Percentiles rank a stretch among this genome's conserved stretches.
These are phyloP conservation scores for Nakaseomyces glabratus DNA, from an alignment of 1,139 yeast species.

Conservation along the genomic window DNA sequence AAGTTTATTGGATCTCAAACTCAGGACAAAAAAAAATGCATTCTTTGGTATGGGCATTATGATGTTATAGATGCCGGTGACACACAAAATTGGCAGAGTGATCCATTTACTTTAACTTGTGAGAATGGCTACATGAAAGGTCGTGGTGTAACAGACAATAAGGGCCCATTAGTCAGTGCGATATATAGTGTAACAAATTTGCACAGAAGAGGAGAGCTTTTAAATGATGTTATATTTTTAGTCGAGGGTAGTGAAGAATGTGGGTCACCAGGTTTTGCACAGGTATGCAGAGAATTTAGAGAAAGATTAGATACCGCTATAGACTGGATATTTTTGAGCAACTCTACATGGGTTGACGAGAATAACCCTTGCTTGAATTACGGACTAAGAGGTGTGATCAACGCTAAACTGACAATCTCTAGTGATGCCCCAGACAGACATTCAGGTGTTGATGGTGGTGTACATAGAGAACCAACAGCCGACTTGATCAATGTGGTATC, in stretches of 20 bases:
- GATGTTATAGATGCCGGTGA: slow-evolving; percentile 76
- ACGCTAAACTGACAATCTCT: slow-evolving; percentile 60
- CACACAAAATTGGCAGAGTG: slow-evolving; percentile 57
- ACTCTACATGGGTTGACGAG: slow-evolving; percentile 92
- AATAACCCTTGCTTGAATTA: slow-evolving; percentile 83
- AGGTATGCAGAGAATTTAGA: slow-evolving; percentile 45
- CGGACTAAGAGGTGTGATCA: slow-evolving; percentile 86
- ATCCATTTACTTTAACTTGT: slow-evolving; percentile 70
- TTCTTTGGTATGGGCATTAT: slow-evolving; percentile 91
- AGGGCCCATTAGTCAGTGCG: slow-evolving; percentile 89
- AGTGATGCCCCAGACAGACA: slow-evolving; percentile 83
- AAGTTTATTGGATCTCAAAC: slow-evolving; percentile 43
- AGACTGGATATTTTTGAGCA: slow-evolving; percentile 84
- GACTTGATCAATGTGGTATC: slow-evolving; percentile 70
- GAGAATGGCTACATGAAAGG: slow-evolving; percentile 82
- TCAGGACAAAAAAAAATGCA: slow-evolving; percentile 31
- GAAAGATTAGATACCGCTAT: slow-evolving; percentile 50
- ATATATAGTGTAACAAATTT: slow-evolving; percentile 79
- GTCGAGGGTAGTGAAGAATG: slow-evolving; percentile 95
- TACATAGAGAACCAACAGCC: slow-evolving; percentile 77
- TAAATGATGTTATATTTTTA: slow-evolving; percentile 69
- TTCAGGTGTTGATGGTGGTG: slow-evolving; percentile 96
- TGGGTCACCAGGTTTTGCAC: slow-evolving; percentile 80
- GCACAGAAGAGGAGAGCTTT: slow-evolving; percentile 42
- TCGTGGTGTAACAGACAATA: slow-evolving; percentile 89